Conservation (phyloP, 768 basidiomycete genomes). For the Nidularia pulvinata region DNA sequence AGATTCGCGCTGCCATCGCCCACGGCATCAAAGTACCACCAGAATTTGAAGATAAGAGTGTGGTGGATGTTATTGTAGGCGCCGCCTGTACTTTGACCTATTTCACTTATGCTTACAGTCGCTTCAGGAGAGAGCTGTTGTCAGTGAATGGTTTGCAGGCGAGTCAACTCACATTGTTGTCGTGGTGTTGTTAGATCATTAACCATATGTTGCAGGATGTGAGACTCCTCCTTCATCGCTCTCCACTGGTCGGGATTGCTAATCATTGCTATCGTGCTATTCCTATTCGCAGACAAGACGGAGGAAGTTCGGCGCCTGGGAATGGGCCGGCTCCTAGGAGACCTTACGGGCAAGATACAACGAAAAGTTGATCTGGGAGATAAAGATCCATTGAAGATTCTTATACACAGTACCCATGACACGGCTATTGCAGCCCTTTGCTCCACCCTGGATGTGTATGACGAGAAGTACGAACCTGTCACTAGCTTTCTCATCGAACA, state of each 20-base stretch:
- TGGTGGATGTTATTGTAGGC: slow-evolving; percentile 59
- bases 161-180: slow-evolving; percentile 5
- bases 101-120: background rate
- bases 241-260: background rate
- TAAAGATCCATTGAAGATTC: slow-evolving; percentile 55
- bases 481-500: background rate
- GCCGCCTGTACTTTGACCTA: no score
- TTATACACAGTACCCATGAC: slow-evolving; percentile 75
- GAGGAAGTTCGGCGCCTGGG: slow-evolving; percentile 77
- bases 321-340: slow-evolving; percentile 74
- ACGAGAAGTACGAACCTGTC: slow-evolving; percentile 49
- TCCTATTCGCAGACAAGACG: slow-evolving; percentile 49
- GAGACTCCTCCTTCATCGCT: slow-evolving; percentile 7
- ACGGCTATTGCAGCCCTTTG: slow-evolving; percentile 66
- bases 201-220: slow-evolving; percentile 35
- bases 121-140: slow-evolving; percentile 66
- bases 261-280: background rate
- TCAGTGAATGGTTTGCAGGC: slow-evolving; percentile 81
- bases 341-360: slow-evolving; percentile 64
- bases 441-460: slow-evolving; percentile 69
- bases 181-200: slow-evolving; percentile 3
- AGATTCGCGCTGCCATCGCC: slow-evolving; percentile 70
- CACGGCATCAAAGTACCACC: slow-evolving; percentile 72
- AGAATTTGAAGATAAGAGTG: slow-evolving; percentile 66
- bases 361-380: slow-evolving; percentile 44